Conservation (phyloP, 1,284 basidiomycete species). For the Termitomyces sp. region DNA sequence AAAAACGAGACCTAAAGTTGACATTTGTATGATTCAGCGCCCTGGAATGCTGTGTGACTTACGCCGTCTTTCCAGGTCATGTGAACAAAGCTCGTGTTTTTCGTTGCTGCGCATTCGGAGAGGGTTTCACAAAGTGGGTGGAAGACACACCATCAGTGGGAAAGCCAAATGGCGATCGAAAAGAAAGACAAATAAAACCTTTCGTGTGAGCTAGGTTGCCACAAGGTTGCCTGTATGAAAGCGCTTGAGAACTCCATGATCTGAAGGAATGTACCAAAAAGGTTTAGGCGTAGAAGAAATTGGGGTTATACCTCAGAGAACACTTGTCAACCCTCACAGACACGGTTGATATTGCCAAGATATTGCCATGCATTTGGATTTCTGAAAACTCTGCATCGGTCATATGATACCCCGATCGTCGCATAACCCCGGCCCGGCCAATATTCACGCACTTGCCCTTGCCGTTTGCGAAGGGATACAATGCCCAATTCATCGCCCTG, state of each 20-base stretch:
- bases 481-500: constrained; percentile 28
- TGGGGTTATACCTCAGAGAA: neutral
- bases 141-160: neutral
- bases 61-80: neutral
- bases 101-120: neutral
- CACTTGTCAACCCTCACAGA: too few relatives aligned
- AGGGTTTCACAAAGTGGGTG: neutral
- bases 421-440: neutral
- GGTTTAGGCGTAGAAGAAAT: too few relatives aligned
- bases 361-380: too few relatives aligned
- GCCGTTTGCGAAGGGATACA: neutral
- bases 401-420: constrained; percentile 16
- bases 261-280: neutral
- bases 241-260: neutral
- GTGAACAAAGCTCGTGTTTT: neutral
- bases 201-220: neutral
- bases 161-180: neutral
- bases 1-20: too few relatives aligned
- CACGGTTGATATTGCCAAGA: too few relatives aligned
- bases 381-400: constrained; percentile 6
- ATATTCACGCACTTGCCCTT: constrained; percentile 2
- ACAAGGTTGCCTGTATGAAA: neutral
- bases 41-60: neutral
- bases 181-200: neutral
- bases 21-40: neutral